Conservation (phyloP, 306 rosid genomes). For the Prunus padus region DNA sequence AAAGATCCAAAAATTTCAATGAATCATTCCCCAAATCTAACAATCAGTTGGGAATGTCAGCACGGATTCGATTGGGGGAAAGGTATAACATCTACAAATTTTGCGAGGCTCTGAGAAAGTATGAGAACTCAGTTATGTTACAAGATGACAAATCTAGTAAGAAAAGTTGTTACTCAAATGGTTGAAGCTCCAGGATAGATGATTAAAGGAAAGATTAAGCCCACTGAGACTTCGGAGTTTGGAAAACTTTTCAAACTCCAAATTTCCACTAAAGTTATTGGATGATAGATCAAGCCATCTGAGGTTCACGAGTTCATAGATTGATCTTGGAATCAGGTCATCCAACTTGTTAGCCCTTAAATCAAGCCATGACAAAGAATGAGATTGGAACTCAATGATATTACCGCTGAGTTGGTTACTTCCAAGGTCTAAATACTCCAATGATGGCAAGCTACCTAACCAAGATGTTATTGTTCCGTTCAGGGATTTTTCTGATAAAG, state of each 20-base stretch:
- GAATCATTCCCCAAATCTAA: neutral
- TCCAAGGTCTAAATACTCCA: neutral
- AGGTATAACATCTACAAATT: too few relatives aligned
- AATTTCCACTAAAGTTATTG: slow-evolving; percentile 7
- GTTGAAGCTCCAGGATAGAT: neutral
- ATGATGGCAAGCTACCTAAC: slow-evolving; percentile 13
- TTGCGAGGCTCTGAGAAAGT: neutral
- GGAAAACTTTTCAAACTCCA: neutral
- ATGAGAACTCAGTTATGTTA: slow-evolving; percentile 2
- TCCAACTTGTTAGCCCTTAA: neutral
- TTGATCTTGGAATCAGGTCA: neutral
- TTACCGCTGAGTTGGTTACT: slow-evolving; percentile 2
- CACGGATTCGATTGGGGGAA: too few relatives aligned
- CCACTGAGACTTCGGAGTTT: neutral
- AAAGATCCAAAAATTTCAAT: neutral
- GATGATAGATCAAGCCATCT: neutral
- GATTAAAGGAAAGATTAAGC: neutral
- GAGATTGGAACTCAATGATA: too few relatives aligned
- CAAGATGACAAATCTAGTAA: neutral
- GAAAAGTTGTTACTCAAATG: too few relatives aligned
- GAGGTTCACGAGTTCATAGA: slow-evolving; percentile 3
- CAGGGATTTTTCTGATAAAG: neutral
- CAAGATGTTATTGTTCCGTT: slow-evolving; percentile 21
- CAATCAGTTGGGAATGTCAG: neutral
- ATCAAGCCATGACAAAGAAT: neutral